phyloP scores from a whole-genome alignment of 352 stramenopile genomes.

The Phytophthora agathidicida region DNA sequence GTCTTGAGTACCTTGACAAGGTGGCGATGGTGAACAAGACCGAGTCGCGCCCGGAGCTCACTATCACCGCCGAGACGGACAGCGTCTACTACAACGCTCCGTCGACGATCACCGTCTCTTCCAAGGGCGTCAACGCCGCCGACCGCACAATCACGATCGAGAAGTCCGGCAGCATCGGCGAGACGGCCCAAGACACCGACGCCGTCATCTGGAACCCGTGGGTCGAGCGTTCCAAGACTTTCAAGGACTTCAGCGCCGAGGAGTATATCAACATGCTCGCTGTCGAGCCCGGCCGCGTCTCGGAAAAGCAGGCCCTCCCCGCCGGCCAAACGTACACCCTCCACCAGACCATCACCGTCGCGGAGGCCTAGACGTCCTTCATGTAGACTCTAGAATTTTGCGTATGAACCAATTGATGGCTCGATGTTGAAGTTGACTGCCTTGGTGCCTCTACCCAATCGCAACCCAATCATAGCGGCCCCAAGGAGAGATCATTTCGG shows the following conservation, averaged over 20 bases:
- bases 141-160: constrained; percentile 66
- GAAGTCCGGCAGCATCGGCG: constrained; percentile 58
- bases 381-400: neutral
- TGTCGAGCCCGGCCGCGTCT: constrained; percentile 92
- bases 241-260: constrained; percentile 94
- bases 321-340: constrained; percentile 54
- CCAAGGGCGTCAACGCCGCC: constrained; percentile 42
- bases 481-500: neutral
- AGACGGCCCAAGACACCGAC: constrained; percentile 50
- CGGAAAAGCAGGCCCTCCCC: constrained; percentile 42
- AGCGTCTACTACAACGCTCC: constrained; percentile 84
- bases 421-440: constrained; percentile 28
- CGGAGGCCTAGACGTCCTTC: constrained; percentile 1
- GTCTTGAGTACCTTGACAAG: constrained; percentile 87
- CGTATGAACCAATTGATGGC: neutral
- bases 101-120: constrained; percentile 53
- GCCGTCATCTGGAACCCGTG: constrained; percentile 94
- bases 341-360: constrained; percentile 20
- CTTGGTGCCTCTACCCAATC: constrained; percentile 16
- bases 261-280: constrained; percentile 96
- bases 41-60: constrained; percentile 54
- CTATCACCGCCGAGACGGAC: constrained; percentile 84
- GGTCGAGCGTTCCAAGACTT: constrained; percentile 89
- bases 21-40: constrained; percentile 65
- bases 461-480: too few species aligned